Conservation (phyloP, 352 stramenopile species). For the Phytophthora multivora region DNA sequence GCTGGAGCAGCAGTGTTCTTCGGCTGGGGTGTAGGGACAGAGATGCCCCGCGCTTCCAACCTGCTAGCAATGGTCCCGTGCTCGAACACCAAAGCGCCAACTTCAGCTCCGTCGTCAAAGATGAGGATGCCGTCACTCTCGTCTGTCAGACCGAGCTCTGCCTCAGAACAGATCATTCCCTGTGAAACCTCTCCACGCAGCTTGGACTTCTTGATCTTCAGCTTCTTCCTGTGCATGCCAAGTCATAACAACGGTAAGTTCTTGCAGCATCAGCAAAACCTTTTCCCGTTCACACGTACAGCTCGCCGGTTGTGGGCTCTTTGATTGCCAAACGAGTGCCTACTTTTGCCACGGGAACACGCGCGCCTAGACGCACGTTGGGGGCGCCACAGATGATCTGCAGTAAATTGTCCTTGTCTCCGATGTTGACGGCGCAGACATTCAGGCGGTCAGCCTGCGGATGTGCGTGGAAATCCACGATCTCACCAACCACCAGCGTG, state of each 20-base stretch:
- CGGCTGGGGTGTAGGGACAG: slow-evolving; percentile 1
- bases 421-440: slow-evolving; percentile 69
- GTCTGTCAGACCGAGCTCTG: slow-evolving; percentile 64
- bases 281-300: slow-evolving; percentile 37
- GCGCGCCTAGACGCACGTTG: slow-evolving; percentile 63
- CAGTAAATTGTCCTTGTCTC: slow-evolving; percentile 57
- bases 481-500: slow-evolving; percentile 73
- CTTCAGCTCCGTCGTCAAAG: slow-evolving; percentile 54
- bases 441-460: slow-evolving; percentile 70
- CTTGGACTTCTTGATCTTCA: slow-evolving; percentile 90
- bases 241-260: slow-evolving; percentile 3
- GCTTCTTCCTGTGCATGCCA: slow-evolving; percentile 50
- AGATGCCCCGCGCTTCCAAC: slow-evolving; percentile 28
- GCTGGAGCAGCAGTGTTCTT: slow-evolving; percentile 5
- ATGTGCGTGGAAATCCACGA: slow-evolving; percentile 61
- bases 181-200: slow-evolving; percentile 77
- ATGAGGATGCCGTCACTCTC: slow-evolving; percentile 75
- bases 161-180: slow-evolving; percentile 86
- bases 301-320: slow-evolving; percentile 47
- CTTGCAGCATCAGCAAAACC: background rate
- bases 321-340: slow-evolving; percentile 66
- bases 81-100: slow-evolving; percentile 58
- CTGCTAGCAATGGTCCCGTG: slow-evolving; percentile 44
- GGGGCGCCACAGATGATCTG: slow-evolving; percentile 81
- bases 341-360: slow-evolving; percentile 71